phyloP scores from a whole-genome alignment of 352 stramenopile species.

The Pythium guiyangense region DNA sequence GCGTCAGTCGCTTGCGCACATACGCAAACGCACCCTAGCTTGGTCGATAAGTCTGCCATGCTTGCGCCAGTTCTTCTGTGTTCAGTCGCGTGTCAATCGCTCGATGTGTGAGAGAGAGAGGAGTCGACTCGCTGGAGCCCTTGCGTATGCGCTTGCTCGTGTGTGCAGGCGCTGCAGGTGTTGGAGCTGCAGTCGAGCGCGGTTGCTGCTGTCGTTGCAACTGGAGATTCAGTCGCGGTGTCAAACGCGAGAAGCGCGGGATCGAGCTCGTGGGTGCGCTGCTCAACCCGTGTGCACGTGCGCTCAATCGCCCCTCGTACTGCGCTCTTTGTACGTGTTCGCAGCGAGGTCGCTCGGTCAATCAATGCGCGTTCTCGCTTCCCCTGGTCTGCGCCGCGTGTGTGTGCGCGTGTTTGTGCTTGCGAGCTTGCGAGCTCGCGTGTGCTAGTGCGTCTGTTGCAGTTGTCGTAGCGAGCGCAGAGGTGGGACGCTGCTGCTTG shows the following conservation, averaged over 20 bases:
- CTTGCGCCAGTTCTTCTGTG: conserved; percentile 1
- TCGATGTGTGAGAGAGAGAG: background rate
- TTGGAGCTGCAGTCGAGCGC: background rate
- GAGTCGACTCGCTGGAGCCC: background rate
- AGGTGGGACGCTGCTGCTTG: background rate
- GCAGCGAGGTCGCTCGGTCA: background rate
- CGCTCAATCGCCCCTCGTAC: too few relatives aligned
- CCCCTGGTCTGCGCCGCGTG: background rate
- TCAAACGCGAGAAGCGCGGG: too few relatives aligned
- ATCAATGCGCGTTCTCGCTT: background rate
- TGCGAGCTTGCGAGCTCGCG: background rate
- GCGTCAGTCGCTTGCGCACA: background rate
- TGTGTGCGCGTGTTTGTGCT: background rate
- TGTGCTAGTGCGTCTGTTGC: background rate
- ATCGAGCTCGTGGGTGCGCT: background rate
- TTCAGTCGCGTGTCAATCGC: background rate
- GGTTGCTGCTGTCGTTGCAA: background rate
- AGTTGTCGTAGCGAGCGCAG: background rate
- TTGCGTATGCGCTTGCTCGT: too few relatives aligned
- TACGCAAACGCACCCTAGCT: conserved; percentile 25
- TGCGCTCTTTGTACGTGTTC: background rate
- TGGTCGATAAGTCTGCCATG: conserved; percentile 31
- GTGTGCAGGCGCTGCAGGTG: too few relatives aligned
- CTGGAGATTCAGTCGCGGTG: too few relatives aligned
- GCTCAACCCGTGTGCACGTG: background rate